phyloP scores from a whole-genome alignment of 1,139 yeast genomes.

The Kodamaea anthophila region DNA sequence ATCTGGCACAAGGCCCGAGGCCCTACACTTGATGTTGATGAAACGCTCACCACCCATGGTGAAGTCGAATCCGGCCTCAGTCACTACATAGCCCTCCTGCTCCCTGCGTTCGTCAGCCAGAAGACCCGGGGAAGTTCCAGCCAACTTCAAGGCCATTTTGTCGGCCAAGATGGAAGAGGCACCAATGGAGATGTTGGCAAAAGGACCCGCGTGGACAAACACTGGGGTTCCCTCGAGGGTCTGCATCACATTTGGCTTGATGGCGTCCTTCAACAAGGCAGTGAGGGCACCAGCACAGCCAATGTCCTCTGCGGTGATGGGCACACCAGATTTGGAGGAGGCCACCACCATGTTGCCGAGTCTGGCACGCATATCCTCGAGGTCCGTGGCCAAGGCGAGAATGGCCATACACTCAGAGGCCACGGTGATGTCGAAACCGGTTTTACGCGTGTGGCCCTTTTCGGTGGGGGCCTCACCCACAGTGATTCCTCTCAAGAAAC shows the following conservation, averaged over 20 bases:
- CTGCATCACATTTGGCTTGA: constrained; percentile 97
- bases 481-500: constrained; percentile 87
- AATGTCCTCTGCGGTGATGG: constrained; percentile 91
- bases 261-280: constrained; percentile 92
- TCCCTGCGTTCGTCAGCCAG: constrained; percentile 42
- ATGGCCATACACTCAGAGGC: constrained; percentile 99
- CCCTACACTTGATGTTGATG: constrained; percentile 91
- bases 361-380: constrained; percentile 83
- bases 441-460: constrained; percentile 79
- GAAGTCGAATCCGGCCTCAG: constrained; percentile 98
- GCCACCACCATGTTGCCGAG: constrained; percentile 91
- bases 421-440: constrained; percentile 95
- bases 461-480: constrained; percentile 94
- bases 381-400: constrained; percentile 78
- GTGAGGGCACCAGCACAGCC: constrained; percentile 98
- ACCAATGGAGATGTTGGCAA: constrained; percentile 96
- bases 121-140: constrained; percentile 57
- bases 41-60: constrained; percentile 99
- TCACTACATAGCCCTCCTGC: constrained; percentile 85
- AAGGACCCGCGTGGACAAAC: constrained; percentile 97
- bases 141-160: constrained; percentile 88
- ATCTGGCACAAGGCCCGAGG: constrained; percentile 87
- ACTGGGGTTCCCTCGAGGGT: constrained; percentile 98
- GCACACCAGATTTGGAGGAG: constrained; percentile 72
- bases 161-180: constrained; percentile 95